Conservation (phyloP, 345 rosid species). For the Brassica cretica region DNA sequence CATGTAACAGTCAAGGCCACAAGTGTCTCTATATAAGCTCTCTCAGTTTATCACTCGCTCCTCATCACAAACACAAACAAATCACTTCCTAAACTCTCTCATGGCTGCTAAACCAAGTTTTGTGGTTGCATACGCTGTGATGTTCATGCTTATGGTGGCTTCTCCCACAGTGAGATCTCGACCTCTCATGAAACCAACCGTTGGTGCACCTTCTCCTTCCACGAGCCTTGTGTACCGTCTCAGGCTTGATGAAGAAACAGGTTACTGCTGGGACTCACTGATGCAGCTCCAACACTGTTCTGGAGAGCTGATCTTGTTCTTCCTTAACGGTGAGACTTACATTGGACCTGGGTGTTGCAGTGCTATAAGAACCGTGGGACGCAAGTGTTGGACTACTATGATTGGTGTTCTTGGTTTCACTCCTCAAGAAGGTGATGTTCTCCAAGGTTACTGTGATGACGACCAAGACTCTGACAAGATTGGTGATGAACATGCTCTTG, state of each 20-base stretch:
- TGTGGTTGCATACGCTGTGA: conserved; percentile 21
- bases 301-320: conserved; percentile 69
- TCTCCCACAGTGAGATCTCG: conserved; percentile 31
- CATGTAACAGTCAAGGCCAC: conserved; percentile 28
- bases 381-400: conserved; percentile 68
- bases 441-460: conserved; percentile 69
- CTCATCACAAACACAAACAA: conserved; percentile 27
- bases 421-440: conserved; percentile 59
- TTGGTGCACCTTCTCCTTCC: conserved; percentile 24
- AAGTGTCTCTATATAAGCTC: conserved; percentile 26
- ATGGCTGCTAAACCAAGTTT: conserved; percentile 19
- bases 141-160: conserved; percentile 27
- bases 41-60: not conserved
- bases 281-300: conserved; percentile 76
- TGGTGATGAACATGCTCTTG: conserved; percentile 19
- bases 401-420: conserved; percentile 62
- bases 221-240: conserved; percentile 41
- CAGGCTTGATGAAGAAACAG: conserved; percentile 49
- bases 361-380: conserved; percentile 55
- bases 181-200: conserved; percentile 31
- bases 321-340: conserved; percentile 70
- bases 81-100: not conserved
- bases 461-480: conserved; percentile 7
- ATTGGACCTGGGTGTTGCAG: conserved; percentile 62
- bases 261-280: conserved; percentile 73